These are phyloP conservation scores for Globisporangium abappressorium DNA, from an alignment of 352 stramenopile genomes.

Conservation along the genomic window DNA sequence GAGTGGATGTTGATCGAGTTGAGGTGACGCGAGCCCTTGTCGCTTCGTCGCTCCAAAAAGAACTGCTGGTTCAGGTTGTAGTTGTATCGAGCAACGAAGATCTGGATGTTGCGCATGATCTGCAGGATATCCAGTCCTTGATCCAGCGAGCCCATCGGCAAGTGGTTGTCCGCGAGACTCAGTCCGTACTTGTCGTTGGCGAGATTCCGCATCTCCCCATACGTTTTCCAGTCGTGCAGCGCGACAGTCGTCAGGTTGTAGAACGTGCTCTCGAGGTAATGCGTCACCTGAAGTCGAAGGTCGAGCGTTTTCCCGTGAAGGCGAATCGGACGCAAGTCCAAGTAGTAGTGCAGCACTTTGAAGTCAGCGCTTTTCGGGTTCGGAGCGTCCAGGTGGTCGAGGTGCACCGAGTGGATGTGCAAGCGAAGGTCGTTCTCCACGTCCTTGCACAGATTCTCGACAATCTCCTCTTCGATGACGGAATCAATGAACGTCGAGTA, in stretches of 20 bases:
- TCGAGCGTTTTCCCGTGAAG: conserved; percentile 88
- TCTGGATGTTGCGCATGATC: conserved; percentile 95
- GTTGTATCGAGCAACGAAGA: conserved; percentile 90
- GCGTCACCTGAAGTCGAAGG: conserved; percentile 82
- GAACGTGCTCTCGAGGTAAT: conserved; percentile 94
- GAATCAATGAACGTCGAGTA: conserved; percentile 81
- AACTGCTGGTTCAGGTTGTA: conserved; percentile 96
- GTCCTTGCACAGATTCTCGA: conserved; percentile 88
- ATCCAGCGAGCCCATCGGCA: conserved; percentile 92
- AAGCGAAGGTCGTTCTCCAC: conserved; percentile 93
- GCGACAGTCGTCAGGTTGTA: conserved; percentile 94
- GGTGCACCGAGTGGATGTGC: conserved; percentile 85
- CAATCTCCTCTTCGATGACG: conserved; percentile 84
- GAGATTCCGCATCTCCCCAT: conserved; percentile 92
- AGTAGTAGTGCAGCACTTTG: conserved; percentile 81
- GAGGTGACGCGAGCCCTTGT: conserved; percentile 90
- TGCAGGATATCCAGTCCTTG: conserved; percentile 92
- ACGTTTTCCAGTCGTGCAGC: conserved; percentile 95
- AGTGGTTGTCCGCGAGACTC: conserved; percentile 86
- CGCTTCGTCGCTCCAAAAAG: conserved; percentile 91
- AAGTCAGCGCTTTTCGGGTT: conserved; percentile 84
- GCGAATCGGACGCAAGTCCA: conserved; percentile 85
- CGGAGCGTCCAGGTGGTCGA: conserved; percentile 83
- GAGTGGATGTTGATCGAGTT: conserved; percentile 93
- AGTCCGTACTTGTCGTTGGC: conserved; percentile 93